Evolutionary conservation across 306 rosid species (phyloP).

Genomic region (Cicer cuneatum): DNA sequence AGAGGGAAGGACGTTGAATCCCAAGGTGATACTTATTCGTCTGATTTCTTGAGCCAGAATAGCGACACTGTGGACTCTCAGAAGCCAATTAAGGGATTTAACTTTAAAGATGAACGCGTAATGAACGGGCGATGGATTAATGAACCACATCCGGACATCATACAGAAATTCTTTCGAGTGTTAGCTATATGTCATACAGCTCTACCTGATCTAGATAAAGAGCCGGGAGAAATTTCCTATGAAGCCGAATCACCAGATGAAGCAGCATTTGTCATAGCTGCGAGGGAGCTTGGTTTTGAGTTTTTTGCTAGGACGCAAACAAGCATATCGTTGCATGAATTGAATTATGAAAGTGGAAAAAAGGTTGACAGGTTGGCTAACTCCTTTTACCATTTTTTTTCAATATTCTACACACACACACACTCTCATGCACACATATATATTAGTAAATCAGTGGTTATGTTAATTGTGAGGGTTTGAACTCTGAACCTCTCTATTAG

Average conservation of each 20-base stretch:
- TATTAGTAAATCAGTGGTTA: too few relatives aligned
- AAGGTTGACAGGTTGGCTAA: constrained; percentile 85
- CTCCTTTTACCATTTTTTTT: constrained; percentile 48
- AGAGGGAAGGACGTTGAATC: constrained; percentile 49
- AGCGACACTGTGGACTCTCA: constrained; percentile 43
- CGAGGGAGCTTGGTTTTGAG: constrained; percentile 87
- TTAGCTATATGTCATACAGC: constrained; percentile 88
- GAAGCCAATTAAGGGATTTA: constrained; percentile 68
- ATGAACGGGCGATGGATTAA: constrained; percentile 76
- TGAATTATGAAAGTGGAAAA: constrained; percentile 59
- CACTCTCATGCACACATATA: too few relatives aligned
- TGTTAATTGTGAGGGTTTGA: too few relatives aligned
- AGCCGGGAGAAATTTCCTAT: constrained; percentile 63
- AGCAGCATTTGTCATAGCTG: constrained; percentile 93
- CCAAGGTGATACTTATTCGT: constrained; percentile 49
- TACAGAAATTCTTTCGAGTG: constrained; percentile 72
- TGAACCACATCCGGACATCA: constrained; percentile 66
- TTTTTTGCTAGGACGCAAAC: constrained; percentile 70
- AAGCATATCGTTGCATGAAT: constrained; percentile 68
- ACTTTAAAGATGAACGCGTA: constrained; percentile 77
- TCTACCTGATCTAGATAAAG: constrained; percentile 62
- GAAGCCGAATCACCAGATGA: constrained; percentile 96
- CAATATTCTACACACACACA: not conserved
- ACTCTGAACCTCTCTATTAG: too few relatives aligned
- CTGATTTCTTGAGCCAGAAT: constrained; percentile 37